Base-by-base conservation (phyloP, 805 yeast genomes). In the Candida arabinofermentans region DNA sequence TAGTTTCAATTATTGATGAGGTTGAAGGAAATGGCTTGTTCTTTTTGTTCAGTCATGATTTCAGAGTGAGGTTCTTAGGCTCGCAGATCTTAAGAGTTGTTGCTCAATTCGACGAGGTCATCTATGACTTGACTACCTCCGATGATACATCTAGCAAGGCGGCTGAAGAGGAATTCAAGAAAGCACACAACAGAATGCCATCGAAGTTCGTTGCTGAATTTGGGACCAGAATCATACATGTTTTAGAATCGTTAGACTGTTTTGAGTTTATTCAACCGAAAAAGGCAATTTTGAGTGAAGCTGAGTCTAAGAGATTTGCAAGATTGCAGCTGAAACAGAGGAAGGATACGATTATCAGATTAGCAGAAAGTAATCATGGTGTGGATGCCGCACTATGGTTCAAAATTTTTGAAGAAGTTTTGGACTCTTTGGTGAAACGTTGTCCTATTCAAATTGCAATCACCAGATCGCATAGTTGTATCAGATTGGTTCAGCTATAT, bases 351-450 rank as follows among this genome's bases (percentile, higher is more conserved):
- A 63, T 95, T n/a, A 69, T 85, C 0, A 74, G 80, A 37, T 66
- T 93, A 6, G 96, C 96, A 0, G 96, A 87, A 50, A 85, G 96
- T 2, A 95, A 85, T 44, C 86, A 90, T 55, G 97, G 98, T 2
- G 90, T 93, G 8, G 99, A 93, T 64, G 81, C 95, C 1, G 96
- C 98, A 0, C 67, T 93, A n/a, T 93, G 99, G 99, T 83, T 91
- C 54, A 75, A 95, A 46, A 75, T 83, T 1, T 89, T 86, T 53
- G 97, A 97, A 2, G 75, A 74, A 27, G 66, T 93, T 2, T 64
- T 93, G 32, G 79, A 75, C 26, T 70, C 79, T 1, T 79, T 93
- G 44, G 88, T 86, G 46, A 86, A 79, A 45, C 74, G 72, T 36
- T 89, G 95, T 55, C 98, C 99, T 0, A 82, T 91, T 57, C 91